Evolutionary conservation across 495 filamentous ascomycete species (phyloP).

Genomic region (Lophiotrema nucula): DNA sequence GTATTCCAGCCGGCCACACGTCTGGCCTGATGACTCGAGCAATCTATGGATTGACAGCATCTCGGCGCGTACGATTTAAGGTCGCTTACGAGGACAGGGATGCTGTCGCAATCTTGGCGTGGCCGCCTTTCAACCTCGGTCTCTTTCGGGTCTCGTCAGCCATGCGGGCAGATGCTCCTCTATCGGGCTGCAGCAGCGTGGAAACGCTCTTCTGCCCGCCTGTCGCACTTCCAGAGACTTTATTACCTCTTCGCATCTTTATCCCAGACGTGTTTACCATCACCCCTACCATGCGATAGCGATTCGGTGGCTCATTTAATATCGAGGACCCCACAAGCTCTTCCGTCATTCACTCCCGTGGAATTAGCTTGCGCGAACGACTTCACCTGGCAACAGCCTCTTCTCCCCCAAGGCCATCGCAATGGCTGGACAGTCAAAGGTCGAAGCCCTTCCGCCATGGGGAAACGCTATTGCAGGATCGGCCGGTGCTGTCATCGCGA

Average conservation of each 20-base stretch:
- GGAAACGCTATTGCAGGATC: slow-evolving; percentile 89
- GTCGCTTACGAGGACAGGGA: no score
- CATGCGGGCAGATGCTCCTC: slow-evolving; percentile 20
- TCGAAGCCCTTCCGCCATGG: slow-evolving; percentile 80
- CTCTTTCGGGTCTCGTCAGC: slow-evolving; percentile 30
- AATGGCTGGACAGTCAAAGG: slow-evolving; percentile 84
- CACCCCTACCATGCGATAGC: slow-evolving; percentile 23
- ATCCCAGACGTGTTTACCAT: neutral
- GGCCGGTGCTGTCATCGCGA: slow-evolving; percentile 89
- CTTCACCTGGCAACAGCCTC: neutral
- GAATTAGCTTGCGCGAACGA: neutral
- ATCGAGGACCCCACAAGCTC: slow-evolving; percentile 8
- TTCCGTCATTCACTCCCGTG: slow-evolving; percentile 25
- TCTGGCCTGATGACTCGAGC: no score
- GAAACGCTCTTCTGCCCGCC: slow-evolving; percentile 2
- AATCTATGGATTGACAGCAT: no score
- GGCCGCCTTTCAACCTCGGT: slow-evolving; percentile 27
- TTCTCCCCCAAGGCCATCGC: neutral
- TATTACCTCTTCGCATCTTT: neutral
- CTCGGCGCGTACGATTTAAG: no score
- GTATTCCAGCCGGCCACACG: no score
- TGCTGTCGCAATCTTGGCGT: no score
- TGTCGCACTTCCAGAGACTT: neutral
- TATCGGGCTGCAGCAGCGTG: slow-evolving; percentile 1
- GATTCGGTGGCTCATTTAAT: slow-evolving; percentile 17